Conservation (phyloP, 345 rosid genomes). For the Citrus australasica region DNA sequence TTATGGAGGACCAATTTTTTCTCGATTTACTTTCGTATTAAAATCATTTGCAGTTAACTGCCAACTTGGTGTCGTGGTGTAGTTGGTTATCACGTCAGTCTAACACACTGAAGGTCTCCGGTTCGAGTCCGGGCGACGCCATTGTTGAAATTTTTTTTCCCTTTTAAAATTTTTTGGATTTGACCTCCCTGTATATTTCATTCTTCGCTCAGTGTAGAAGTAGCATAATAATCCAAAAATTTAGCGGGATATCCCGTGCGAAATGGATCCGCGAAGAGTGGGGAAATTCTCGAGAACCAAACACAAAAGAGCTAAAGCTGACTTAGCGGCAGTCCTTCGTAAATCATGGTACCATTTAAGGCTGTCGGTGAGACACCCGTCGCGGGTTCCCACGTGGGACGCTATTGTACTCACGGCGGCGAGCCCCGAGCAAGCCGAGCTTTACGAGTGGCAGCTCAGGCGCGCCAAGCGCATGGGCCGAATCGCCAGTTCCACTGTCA, state of each 20-base stretch:
- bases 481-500: constrained; percentile 73
- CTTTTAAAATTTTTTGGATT: background rate
- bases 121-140: constrained; percentile 94
- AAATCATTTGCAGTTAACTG: rapidly evolving
- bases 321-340: constrained; percentile 56
- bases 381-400: constrained; percentile 95
- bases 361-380: constrained; percentile 80
- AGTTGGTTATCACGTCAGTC: constrained; percentile 99
- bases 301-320: constrained; percentile 39
- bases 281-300: constrained; percentile 27
- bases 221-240: too few species aligned
- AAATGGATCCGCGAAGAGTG: constrained; percentile 14
- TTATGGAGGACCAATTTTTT: too few species aligned
- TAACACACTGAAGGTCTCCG: constrained; percentile 99
- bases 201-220: background rate
- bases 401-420: constrained; percentile 94
- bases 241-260: background rate
- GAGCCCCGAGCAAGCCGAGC: constrained; percentile 93
- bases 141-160: background rate
- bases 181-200: background rate
- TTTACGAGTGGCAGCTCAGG: constrained; percentile 86
- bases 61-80: constrained; percentile 78
- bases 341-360: constrained; percentile 95
- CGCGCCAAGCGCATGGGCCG: constrained; percentile 86
- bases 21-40: too few species aligned